A percentile compares a stretch with the other conserved stretches of the same genome.
Conservation (phyloP, 306 rosid species). For the Fragaria vesca region DNA sequence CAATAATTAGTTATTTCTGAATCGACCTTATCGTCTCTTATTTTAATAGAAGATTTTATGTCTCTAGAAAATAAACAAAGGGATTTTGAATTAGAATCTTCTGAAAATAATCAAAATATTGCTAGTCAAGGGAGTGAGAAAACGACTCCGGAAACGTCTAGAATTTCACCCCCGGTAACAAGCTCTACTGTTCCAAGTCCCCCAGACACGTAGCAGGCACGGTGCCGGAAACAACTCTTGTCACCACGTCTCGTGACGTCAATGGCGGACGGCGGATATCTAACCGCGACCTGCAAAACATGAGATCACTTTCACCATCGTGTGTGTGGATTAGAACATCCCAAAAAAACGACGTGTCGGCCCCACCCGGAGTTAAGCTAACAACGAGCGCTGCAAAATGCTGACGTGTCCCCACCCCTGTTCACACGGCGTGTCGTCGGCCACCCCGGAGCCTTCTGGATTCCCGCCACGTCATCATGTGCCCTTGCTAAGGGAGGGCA, state of each 20-base stretch:
- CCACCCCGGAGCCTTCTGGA: background rate
- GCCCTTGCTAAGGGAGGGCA: background rate
- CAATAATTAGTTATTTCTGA: no score
- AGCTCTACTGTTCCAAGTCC: background rate
- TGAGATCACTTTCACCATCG: background rate
- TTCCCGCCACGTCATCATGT: conserved; percentile 2
- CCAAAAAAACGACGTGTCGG: background rate
- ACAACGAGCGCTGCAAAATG: background rate
- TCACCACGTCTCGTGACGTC: no score
- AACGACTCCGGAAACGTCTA: background rate
- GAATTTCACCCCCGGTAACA: background rate
- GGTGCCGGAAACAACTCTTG: background rate
- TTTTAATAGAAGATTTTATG: no score
- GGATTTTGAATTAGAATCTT: background rate
- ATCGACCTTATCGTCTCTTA: no score
- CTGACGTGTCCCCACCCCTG: background rate
- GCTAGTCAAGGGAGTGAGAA: background rate
- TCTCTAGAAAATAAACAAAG: no score
- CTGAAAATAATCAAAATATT: no score
- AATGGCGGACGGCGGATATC: background rate
- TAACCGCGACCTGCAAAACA: background rate
- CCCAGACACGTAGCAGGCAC: background rate
- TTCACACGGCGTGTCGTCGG: background rate
- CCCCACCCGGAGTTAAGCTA: background rate
- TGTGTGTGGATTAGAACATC: background rate